phyloP scores from a whole-genome alignment of 805 yeast genomes.

The Candida fluviatilis region DNA sequence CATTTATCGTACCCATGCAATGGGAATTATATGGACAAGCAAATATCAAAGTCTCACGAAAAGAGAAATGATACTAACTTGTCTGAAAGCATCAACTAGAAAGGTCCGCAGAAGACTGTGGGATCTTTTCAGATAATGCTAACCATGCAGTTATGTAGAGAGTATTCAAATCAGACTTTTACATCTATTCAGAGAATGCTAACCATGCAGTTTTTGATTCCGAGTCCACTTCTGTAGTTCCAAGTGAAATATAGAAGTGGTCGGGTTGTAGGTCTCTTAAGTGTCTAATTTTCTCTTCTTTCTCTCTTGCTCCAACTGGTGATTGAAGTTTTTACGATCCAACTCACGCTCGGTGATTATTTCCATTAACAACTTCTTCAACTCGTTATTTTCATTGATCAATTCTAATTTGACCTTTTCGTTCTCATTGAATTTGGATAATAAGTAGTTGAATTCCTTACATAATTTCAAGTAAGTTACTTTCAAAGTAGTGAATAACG shows the following conservation, averaged over 20 bases:
- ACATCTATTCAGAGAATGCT: no score
- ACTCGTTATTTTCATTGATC: conserved; percentile 33
- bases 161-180: no score
- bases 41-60: no score
- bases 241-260: not conserved
- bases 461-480: conserved; percentile 34
- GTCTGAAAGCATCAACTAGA: no score
- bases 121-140: no score
- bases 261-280: not conserved
- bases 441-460: conserved; percentile 33
- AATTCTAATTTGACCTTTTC: conserved; percentile 30
- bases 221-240: not conserved
- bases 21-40: no score
- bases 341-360: conserved; percentile 21
- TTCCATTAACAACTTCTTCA: conserved; percentile 24
- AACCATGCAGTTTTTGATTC: no score
- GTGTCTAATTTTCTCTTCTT: not conserved
- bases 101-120: no score
- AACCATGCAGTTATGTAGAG: not conserved
- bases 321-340: conserved; percentile 6
- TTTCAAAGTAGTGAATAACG: conserved; percentile 30
- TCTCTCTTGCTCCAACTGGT: conserved; percentile 1
- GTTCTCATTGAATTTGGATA: conserved; percentile 33
- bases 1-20: not conserved
- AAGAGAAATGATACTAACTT: no score